Percentiles rank a stretch among this genome's conserved stretches.
These are phyloP conservation scores for Purshia tridentata DNA, from an alignment of 306 rosid species.

Conservation along the genomic window DNA sequence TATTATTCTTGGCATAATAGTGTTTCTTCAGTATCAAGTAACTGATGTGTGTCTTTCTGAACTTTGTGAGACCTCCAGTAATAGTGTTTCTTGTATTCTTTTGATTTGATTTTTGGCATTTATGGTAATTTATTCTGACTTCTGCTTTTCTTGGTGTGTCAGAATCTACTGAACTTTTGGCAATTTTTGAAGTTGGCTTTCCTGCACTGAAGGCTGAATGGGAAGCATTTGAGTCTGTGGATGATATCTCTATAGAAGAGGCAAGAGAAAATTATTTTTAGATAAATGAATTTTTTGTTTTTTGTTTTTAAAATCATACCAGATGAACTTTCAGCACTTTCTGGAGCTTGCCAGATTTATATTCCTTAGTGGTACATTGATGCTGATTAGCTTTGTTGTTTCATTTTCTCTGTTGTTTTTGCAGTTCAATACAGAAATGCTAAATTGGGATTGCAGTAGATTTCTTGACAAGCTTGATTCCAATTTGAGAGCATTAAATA, in stretches of 20 bases:
- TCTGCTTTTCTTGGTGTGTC: constrained; percentile 18
- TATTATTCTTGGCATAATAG: neutral
- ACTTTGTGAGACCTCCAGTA: neutral
- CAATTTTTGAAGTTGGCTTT: constrained; percentile 47
- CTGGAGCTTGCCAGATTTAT: neutral
- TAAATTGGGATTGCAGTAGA: constrained; percentile 64
- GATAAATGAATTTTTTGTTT: neutral
- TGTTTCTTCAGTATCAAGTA: constrained; percentile 1
- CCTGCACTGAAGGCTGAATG: constrained; percentile 73
- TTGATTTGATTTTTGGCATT: constrained; percentile 5
- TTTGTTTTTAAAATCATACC: neutral
- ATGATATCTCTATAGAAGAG: constrained; percentile 52
- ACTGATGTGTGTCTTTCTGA: neutral
- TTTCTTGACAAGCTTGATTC: constrained; percentile 51
- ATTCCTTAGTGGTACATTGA: neutral
- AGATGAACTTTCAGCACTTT: neutral
- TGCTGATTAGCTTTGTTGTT: constrained; percentile 8
- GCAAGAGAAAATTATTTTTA: constrained; percentile 32
- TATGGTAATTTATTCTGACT: constrained; percentile 13
- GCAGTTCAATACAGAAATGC: constrained; percentile 63
- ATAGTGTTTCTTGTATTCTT: neutral
- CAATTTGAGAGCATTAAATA: constrained; percentile 46
- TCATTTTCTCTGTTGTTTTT: constrained; percentile 13
- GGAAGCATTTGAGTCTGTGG: constrained; percentile 47
- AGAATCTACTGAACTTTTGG: constrained; percentile 41